Evolutionary conservation across 1,284 basidiomycete species (phyloP).

Genomic region (Cystobasidiaceae sp.): DNA sequence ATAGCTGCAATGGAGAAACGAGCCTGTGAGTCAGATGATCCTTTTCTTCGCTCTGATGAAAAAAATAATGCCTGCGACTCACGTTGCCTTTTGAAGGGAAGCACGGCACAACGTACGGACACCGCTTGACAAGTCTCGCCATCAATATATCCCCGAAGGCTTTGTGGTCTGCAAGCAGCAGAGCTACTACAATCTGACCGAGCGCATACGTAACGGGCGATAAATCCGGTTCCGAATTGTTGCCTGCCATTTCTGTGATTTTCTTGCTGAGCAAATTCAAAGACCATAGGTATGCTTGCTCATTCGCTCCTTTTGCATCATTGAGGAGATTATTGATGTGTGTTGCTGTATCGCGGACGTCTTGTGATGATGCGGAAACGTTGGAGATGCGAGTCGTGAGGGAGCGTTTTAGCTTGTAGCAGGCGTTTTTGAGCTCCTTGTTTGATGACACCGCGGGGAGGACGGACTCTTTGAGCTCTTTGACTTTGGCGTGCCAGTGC

Average conservation of each 20-base stretch:
- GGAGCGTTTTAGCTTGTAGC: constrained; percentile 62
- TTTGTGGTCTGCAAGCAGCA: constrained; percentile 54
- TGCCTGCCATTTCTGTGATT: constrained; percentile 73
- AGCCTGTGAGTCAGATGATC: background rate
- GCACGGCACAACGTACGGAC: constrained; percentile 54
- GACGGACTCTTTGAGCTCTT: constrained; percentile 63
- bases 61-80: constrained; percentile 31
- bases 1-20: background rate
- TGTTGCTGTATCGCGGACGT: constrained; percentile 2
- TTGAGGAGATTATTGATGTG: background rate
- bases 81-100: constrained; percentile 47
- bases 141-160: constrained; percentile 69
- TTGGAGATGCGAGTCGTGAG: constrained; percentile 91
- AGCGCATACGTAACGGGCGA: constrained; percentile 67
- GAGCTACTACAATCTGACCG: constrained; percentile 65
- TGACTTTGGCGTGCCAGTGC: constrained; percentile 27
- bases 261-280: constrained; percentile 82
- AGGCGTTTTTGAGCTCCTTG: constrained; percentile 51
- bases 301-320: constrained; percentile 35
- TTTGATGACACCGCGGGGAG: constrained; percentile 68
- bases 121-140: constrained; percentile 75
- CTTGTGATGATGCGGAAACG: constrained; percentile 67
- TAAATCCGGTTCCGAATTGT: constrained; percentile 62
- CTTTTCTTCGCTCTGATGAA: background rate
- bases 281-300: constrained; percentile 64